A percentile compares a stretch with the other conserved stretches of the same genome.
phyloP scores from a whole-genome alignment of 2,329 filamentous ascomycete genomes.

The Sporothrix pallida region DNA sequence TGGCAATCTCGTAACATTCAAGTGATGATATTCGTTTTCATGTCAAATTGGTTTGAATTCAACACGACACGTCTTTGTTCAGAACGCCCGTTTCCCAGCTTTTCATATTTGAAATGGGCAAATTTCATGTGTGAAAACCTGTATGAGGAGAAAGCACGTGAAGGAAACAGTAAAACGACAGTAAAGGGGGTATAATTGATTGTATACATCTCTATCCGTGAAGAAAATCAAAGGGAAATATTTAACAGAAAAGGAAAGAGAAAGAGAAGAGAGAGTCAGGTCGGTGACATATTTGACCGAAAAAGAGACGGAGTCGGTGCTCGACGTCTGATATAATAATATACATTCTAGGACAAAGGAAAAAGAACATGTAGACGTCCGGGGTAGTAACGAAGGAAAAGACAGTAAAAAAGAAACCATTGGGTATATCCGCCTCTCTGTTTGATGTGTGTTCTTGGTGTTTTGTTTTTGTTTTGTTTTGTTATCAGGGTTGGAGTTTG shows the following conservation, averaged over 20 bases:
- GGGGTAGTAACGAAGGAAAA: neutral
- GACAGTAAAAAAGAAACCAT: neutral
- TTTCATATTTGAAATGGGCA: neutral
- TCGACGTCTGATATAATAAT: slow-evolving; percentile 18
- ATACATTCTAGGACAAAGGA: slow-evolving; percentile 23
- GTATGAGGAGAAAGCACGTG: neutral
- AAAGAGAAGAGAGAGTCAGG: slow-evolving; percentile 12
- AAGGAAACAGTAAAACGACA: neutral
- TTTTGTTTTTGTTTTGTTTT: slow-evolving; percentile 17
- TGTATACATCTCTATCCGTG: slow-evolving; percentile 25
- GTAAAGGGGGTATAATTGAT: slow-evolving; percentile 21
- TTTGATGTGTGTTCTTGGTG: neutral
- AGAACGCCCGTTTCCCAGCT: too few relatives aligned
- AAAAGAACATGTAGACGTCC: neutral
- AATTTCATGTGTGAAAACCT: neutral
- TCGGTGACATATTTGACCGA: neutral
- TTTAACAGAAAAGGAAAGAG: slow-evolving; percentile 2
- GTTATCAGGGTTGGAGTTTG: neutral
- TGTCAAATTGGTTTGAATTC: slow-evolving; percentile 5
- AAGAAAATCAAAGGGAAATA: neutral
- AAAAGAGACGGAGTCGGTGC: neutral
- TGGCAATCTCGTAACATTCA: neutral
- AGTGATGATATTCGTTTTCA: neutral
- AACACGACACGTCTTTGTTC: neutral
- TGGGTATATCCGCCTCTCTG: slow-evolving; percentile 30